Evolutionary conservation across 768 basidiomycete genomes (phyloP), one percentile per base, ranked within the genome.

Genomic region (Fomitopsis serialis): DNA sequence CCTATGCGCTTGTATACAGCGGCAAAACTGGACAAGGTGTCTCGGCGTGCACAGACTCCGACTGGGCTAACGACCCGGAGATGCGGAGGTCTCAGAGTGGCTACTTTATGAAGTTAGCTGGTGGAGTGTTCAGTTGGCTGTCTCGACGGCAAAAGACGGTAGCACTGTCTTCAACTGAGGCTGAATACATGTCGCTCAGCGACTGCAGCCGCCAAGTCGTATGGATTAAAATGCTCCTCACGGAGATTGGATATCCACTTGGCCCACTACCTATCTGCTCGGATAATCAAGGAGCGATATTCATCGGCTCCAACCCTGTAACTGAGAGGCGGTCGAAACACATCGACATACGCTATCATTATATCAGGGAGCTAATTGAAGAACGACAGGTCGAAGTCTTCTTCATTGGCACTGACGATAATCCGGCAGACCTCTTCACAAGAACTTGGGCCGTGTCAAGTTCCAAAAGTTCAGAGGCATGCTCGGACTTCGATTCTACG

Each of bases 271-370:
- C 53, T 3, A 19, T 54, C 27, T 19, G 21, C 21, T 32, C 27
- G 6, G 50, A 56, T 35, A 56, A 56, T 35, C 50, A 56, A 45
- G 29, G 37, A 11, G 54, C 37, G 23, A 45, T 54, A 17, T 40
- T 44, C 19, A 40, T 54, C 12, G 12, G 29, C 9, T 42, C 24
- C 15, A 48, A 56, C 37, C 25, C 49, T 29, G 45, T 37, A 51
- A 32, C 29, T 6, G 29, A 32, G 29, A 6, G 29, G 5, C 29
- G 11, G 29, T 32, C 55, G 12, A 45, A 57, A 32, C 35, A 37
- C 22, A 53, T 53, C 32, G 50, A 47, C 45, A 42, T 55, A 11
- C 21, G 29, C 32, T 55, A 51, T 23, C 54, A 51, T 24, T 44
- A 25, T 11, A 55, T 52, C 44, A 27, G 54, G 7, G 21, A 50